Evolutionary conservation across 352 stramenopile genomes (phyloP), one percentile per base, ranked within the genome.

Genomic region (Pythium angustatum): DNA sequence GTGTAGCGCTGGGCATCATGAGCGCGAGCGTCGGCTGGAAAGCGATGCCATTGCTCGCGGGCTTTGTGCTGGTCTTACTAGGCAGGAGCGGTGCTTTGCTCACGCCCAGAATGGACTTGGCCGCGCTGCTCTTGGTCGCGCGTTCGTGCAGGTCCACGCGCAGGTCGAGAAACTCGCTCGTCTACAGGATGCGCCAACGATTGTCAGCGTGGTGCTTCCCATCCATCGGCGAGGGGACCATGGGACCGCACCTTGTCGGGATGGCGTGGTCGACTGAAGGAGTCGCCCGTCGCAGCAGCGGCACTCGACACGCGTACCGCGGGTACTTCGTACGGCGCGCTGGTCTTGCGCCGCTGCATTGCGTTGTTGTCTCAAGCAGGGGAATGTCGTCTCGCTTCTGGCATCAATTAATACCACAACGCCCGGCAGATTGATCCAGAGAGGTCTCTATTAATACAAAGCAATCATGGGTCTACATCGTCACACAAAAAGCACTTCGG

Each of bases 101-200:
- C n/a, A 58, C 33, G 1, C 49, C 48, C 7, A 65, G 15, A 40
- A 55, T 57, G 52, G 31, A 27, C 28, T 53, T 63, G 12, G 52
- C 53, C 5, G 40, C 19, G 26, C 65, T 48, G 0, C 58, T 60
- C 14, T 40, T 40, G 3, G 34, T 48, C 31, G 28, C 57, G 47
- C 57, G 61, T 2, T 68, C 66, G 33, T 66, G 55, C 43, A 65
- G 58, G 47, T 78, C 72, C n/a, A 80, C 58, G 5, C 63, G 68
- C 43, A 83, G 31, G 30, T 79, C 73, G 5, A 71, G 26, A 27
- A 81, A 79, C 26, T 68, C 36, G 8, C 66, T 64, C 61, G 70
- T 28, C 34, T 62, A 9, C 2, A 0, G 19, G 24, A n/a, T n/a
- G n/a, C n/a, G n/a, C n/a, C n/a, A n/a, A n/a, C n/a, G n/a, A n/a